These are phyloP conservation scores for Gonium pectorale DNA, from an alignment of 139 green algal genomes.

Conservation along the genomic window DNA sequence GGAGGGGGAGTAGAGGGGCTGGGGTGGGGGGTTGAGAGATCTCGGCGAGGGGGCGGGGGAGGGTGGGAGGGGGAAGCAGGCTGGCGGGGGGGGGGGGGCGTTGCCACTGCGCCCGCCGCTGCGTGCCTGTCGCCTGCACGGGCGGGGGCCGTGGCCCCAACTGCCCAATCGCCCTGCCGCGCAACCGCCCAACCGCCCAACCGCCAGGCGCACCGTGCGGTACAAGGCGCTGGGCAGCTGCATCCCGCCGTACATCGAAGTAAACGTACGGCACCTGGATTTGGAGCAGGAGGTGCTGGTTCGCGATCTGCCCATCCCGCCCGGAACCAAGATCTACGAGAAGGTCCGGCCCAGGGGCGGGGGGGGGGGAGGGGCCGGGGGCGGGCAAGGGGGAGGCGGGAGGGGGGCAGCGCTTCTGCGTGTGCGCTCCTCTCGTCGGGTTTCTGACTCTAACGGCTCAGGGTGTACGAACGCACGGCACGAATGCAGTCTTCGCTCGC, in stretches of 20 bases:
- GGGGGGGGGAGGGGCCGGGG: neutral
- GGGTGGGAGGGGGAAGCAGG: no score
- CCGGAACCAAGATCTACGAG: constrained; percentile 47
- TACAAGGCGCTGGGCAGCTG: constrained; percentile 37
- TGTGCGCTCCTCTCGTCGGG: no score
- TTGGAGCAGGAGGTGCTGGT: constrained; percentile 35
- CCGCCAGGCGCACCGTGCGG: constrained; percentile 39
- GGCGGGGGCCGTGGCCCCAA: no score
- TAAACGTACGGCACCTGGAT: constrained; percentile 45
- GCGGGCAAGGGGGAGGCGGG: neutral
- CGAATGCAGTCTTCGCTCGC: no score
- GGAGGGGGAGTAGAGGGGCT: no score
- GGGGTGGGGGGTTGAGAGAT: no score
- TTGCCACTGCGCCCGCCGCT: no score
- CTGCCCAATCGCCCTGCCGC: no score
- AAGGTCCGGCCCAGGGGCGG: constrained; percentile 5
- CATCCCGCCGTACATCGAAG: constrained; percentile 46
- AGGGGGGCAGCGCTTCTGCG: no score
- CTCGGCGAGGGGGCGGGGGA: no score
- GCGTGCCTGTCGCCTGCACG: no score
- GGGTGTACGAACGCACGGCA: neutral
- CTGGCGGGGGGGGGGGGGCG: no score
- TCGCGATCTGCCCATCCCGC: constrained; percentile 40
- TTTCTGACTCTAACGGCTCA: neutral
- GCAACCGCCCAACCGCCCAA: neutral